Conservation (phyloP, 305 asterid species). For the Euphrasia arctica region DNA sequence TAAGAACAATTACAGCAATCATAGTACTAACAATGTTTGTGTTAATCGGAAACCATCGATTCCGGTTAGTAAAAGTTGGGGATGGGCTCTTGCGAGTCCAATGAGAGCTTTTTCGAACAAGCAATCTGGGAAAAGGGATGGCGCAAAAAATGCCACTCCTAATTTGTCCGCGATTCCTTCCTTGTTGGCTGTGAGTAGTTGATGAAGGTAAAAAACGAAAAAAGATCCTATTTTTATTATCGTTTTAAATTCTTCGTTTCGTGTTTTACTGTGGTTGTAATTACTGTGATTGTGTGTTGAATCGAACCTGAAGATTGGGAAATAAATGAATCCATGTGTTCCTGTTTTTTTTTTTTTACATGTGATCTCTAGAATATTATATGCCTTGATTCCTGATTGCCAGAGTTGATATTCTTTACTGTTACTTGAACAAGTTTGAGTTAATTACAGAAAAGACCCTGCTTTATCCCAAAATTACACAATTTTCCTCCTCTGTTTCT, state of each 20-base stretch:
- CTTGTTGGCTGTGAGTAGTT: slow-evolving; percentile 64
- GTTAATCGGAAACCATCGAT: slow-evolving; percentile 36
- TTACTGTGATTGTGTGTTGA: slow-evolving; percentile 25
- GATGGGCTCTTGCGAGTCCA: slow-evolving; percentile 96
- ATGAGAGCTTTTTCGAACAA: slow-evolving; percentile 72
- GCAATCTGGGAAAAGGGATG: slow-evolving; percentile 46
- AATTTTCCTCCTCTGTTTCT: neutral
- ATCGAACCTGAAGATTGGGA: slow-evolving; percentile 24
- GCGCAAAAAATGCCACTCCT: slow-evolving; percentile 53
- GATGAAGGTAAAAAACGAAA: slow-evolving; percentile 17
- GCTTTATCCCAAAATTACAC: neutral
- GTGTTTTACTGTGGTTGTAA: slow-evolving; percentile 32
- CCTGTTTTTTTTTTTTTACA: neutral
- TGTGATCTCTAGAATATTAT: neutral
- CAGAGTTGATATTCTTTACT: neutral
- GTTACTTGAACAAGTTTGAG: neutral
- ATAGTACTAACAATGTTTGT: neutral
- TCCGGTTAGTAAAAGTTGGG: slow-evolving; percentile 71
- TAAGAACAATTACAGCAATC: neutral
- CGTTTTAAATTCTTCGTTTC: slow-evolving; percentile 33
- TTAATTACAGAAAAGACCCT: neutral
- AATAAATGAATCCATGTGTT: slow-evolving; percentile 35
- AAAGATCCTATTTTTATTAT: slow-evolving; percentile 15
- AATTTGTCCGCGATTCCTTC: slow-evolving; percentile 87
- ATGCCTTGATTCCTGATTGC: neutral